phyloP scores from a whole-genome alignment of 805 yeast genomes.

The Myxozyma neotropica region DNA sequence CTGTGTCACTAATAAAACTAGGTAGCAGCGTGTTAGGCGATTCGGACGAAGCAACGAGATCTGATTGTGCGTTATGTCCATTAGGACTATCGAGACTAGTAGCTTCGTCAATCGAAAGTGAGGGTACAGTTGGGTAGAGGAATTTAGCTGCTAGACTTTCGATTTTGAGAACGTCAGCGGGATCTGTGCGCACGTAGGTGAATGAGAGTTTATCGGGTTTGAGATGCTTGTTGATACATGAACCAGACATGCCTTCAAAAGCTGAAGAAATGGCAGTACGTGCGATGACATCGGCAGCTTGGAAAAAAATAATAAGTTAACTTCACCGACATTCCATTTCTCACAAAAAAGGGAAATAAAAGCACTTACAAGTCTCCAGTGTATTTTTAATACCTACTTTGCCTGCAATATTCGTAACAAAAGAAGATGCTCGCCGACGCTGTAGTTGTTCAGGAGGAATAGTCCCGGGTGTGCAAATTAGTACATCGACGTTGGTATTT shows the following conservation, averaged over 20 bases:
- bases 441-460: not conserved
- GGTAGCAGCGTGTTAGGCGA: not conserved
- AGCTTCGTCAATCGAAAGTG: too few species aligned
- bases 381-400: slow-evolving; percentile 19
- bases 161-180: slow-evolving; percentile 3
- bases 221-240: slow-evolving; percentile 16
- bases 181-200: slow-evolving; percentile 9
- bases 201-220: slow-evolving; percentile 4
- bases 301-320: not conserved
- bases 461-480: slow-evolving; percentile 19
- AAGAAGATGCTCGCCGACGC: not conserved
- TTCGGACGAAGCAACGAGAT: not conserved
- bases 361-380: slow-evolving; percentile 12
- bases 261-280: slow-evolving; percentile 13
- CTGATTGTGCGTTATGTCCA: not conserved
- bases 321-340: not conserved
- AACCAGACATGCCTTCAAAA: slow-evolving; percentile 10
- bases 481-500: slow-evolving; percentile 19
- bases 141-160: not conserved
- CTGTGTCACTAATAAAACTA: not conserved
- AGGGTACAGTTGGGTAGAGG: too few species aligned
- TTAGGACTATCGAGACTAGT: too few species aligned
- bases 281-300: slow-evolving; percentile 16
- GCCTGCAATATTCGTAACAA: slow-evolving; percentile 5
- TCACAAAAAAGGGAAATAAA: not conserved